Evolutionary conservation across 805 yeast genomes (phyloP), one percentile per base, ranked within the genome.

Genomic region (Ogataea corticis): DNA sequence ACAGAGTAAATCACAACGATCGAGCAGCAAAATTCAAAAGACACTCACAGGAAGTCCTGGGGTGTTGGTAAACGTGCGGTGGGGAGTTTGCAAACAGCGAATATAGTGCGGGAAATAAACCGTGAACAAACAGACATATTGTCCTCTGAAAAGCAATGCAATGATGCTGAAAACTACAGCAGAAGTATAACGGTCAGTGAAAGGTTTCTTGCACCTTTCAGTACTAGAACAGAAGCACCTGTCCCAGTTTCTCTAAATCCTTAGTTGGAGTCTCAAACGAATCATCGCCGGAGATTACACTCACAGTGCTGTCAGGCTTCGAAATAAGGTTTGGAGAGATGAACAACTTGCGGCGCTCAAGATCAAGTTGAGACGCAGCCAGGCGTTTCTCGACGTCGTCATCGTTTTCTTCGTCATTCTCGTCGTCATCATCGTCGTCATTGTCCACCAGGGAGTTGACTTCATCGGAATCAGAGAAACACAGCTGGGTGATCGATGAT

Each of bases 371-470:
- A 15, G 40, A 37, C n/a, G 40, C 40, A 17, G 38, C 41, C 7
- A 49, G 43, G 14, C 46, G 46, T 21, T 42, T 29, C 30, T 51
- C 53, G 18, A 42, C 45, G 17, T 30, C 38, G 21, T 33, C 42
- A 19, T 44, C 38, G 13, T 52, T 44, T 15, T 34, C 41, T 28
- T 44, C 48, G 9, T 50, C 49, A 15, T 50, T 44, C 12, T 38
- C 45, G 18, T 44, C 48, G 6, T 50, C 49, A n/a, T 49, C 46
- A 14, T 45, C 50, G 21, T 32, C 46, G 11, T 42, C 41, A 21
- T 42, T 28, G 21, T 37, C 45, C 16, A 33, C 36, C 36, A 42
- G 15, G 17, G 41, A 36, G 18, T 37, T 42, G 32, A 33, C 23
- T 3, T 45, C 45, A n/a, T 44, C 44, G 15, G 40, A 42, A 19